phyloP scores from a whole-genome alignment of 1,284 basidiomycete species.

The Takashimella koratensis region DNA sequence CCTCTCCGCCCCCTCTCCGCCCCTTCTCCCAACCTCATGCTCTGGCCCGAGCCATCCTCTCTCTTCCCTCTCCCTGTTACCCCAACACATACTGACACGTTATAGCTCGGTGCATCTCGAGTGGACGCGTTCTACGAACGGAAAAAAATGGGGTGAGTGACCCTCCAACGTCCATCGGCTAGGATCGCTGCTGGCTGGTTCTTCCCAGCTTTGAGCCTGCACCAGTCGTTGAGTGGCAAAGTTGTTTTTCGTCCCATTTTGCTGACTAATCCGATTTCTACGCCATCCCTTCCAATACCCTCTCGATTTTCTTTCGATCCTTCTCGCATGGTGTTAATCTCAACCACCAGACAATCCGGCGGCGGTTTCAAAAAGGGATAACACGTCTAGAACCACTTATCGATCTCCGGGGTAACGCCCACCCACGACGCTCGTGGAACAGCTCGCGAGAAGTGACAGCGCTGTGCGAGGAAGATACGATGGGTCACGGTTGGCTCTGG shows the following conservation, averaged over 20 bases:
- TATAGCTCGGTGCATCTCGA: slow-evolving; percentile 41
- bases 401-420: too few relatives aligned
- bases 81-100: slow-evolving; percentile 2
- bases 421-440: too few relatives aligned
- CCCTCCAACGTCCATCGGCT: too few relatives aligned
- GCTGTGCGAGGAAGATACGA: too few relatives aligned
- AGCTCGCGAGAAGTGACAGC: too few relatives aligned
- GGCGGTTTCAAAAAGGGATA: slow-evolving; percentile 41
- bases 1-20: neutral
- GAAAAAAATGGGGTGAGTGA: slow-evolving; percentile 42
- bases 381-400: neutral
- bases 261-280: neutral
- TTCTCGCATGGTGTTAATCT: neutral
- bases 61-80: neutral
- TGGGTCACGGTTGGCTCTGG: too few relatives aligned
- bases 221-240: slow-evolving; percentile 8
- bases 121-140: slow-evolving; percentile 48
- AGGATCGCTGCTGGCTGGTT: neutral
- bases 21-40: too few relatives aligned
- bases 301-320: neutral
- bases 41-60: neutral
- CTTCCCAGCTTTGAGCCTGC: neutral
- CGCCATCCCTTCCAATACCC: neutral
- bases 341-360: slow-evolving; percentile 21
- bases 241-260: neutral